Conservation (phyloP, 2,329 filamentous ascomycete genomes). For the Aureobasidium melanogenum region DNA sequence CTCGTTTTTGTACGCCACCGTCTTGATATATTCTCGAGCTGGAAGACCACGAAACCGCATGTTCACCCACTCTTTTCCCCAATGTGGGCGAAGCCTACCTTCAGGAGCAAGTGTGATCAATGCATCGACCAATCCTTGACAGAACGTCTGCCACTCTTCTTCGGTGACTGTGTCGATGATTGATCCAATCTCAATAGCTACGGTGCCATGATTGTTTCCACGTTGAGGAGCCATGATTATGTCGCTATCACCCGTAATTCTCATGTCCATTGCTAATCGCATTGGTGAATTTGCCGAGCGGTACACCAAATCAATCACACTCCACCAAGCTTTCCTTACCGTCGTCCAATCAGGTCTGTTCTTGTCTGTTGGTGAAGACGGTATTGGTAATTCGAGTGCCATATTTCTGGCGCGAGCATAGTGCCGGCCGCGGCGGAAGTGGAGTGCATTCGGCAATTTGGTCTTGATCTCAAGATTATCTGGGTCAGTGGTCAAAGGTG, state of each 20-base stretch:
- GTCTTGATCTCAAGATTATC: constrained; percentile 26
- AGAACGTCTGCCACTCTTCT: constrained; percentile 32
- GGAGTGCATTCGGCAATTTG: constrained; percentile 36
- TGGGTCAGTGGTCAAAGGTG: constrained; percentile 2
- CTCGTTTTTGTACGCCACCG: constrained; percentile 31
- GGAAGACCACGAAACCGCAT: constrained; percentile 12
- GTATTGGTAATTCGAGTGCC: constrained; percentile 37
- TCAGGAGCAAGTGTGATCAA: constrained; percentile 25
- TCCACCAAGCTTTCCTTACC: constrained; percentile 42
- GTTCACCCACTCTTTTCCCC: constrained; percentile 33
- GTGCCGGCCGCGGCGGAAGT: constrained; percentile 30
- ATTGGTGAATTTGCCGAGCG: constrained; percentile 16
- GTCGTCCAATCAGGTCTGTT: constrained; percentile 32
- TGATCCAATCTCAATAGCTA: constrained; percentile 32
- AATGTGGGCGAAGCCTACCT: constrained; percentile 30
- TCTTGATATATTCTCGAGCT: constrained; percentile 27
- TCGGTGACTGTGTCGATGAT: constrained; percentile 27
- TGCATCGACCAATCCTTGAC: constrained; percentile 32
- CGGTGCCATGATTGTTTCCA: constrained; percentile 34
- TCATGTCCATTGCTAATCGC: constrained; percentile 9
- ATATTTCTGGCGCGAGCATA: constrained; percentile 12
- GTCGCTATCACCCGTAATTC: constrained; percentile 26
- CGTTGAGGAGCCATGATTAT: constrained; percentile 38
- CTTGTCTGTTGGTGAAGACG: constrained; percentile 20
- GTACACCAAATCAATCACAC: constrained; percentile 38